Evolutionary conservation across 208 protist species (phyloP), one percentile per base, ranked within the genome.

Genomic region (Histomonas meleagridis): DNA sequence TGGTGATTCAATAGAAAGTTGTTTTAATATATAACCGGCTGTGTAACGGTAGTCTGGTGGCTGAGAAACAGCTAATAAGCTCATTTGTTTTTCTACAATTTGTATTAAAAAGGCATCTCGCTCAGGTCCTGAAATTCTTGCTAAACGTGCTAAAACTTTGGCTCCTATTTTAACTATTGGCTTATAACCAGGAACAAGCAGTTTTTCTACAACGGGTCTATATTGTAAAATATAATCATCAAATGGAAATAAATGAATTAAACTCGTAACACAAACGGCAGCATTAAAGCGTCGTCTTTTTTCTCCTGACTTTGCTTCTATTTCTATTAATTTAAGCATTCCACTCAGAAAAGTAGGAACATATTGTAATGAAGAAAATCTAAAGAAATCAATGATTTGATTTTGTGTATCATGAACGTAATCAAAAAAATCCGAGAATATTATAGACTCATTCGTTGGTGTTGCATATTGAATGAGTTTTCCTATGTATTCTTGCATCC

Each of bases 301-400:
- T 26, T 86, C 76, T 38, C 2, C 9, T n/a, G 76, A 86, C 9
- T 86, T 18, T n/a, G 76, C 23, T 18, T 86, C 35, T 86, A 32
- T 14, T 5, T 86, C 46, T 18, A 86, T 86, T 9, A 38, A 43
- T 12, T 14, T 16, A 0, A 86, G 16, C 46, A 86, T 86, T 57
- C 46, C 46, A 51, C 16, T 55, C 18, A 86, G 38, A 86, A 86
- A 86, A 18, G 76, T 26, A 32, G 76, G 76, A 18, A 46, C 40
- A n/a, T 57, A 49, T 86, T 86, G 76, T 18, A 86, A 16, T 18
- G 76, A 86, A 32, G 46, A 51, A 55, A 38, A 86, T 86, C 76
- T 51, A 38, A 86, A 86, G 14, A 86, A 16, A 55, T 86, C 76
- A 46, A 86, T 86, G 32, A 86, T 86, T 86, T 86, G 51, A 38